phyloP scores from a whole-genome alignment of 2,329 filamentous ascomycete genomes.

The Neofusicoccum cordaticola region DNA sequence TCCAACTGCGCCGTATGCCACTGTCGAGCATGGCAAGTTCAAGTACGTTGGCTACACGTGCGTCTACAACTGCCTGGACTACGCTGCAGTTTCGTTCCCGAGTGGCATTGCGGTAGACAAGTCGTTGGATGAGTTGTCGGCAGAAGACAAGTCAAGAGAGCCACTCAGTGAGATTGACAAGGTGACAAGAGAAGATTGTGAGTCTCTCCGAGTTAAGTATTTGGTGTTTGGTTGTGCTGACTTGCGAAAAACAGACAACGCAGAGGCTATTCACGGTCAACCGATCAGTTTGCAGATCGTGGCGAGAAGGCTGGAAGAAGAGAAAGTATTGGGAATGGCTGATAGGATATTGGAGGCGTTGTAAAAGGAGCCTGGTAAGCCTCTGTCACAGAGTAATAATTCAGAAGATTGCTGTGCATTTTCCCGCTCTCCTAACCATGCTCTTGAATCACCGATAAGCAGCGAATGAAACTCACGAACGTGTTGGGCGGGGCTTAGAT shows the following conservation, averaged over 20 bases:
- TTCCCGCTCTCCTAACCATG: no score
- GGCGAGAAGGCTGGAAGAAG: constrained; percentile 41
- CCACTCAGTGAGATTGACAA: constrained; percentile 8
- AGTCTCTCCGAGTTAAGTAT: constrained; percentile 22
- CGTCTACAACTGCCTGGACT: constrained; percentile 51
- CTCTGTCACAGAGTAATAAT: neutral
- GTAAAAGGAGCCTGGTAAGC: neutral
- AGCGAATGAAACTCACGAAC: no score
- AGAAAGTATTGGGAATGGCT: constrained; percentile 43
- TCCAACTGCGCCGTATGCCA: constrained; percentile 33
- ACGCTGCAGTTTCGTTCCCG: constrained; percentile 46
- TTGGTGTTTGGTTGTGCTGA: neutral
- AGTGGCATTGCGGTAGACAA: constrained; percentile 28
- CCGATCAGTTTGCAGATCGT: constrained; percentile 44
- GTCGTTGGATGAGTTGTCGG: constrained; percentile 26
- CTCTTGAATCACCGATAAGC: no score
- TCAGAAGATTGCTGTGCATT: no score
- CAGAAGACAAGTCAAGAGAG: constrained; percentile 33
- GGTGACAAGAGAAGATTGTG: constrained; percentile 39
- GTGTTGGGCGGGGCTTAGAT: no score
- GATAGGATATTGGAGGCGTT: constrained; percentile 33
- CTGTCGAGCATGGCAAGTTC: constrained; percentile 22
- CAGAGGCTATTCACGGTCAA: constrained; percentile 41
- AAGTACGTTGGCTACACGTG: constrained; percentile 42
- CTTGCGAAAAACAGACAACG: constrained; percentile 29